Conservation (phyloP, 2,329 filamentous ascomycete genomes). For the Dactylonectria estremocensis region DNA sequence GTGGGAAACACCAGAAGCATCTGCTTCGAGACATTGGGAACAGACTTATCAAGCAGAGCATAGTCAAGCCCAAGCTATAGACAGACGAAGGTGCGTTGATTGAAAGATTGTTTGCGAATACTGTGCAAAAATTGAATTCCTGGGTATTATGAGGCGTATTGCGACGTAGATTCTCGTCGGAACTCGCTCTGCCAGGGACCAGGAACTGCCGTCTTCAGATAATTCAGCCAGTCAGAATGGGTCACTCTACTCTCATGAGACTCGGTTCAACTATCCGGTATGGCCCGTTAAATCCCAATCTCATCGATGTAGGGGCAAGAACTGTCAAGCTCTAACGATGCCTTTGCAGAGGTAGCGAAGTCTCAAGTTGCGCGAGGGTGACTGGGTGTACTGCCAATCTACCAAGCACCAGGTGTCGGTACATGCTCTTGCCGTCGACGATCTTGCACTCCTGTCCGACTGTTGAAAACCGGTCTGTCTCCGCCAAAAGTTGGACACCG, state of each 20-base stretch:
- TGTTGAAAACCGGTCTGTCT: background rate
- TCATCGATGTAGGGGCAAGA: too few relatives aligned
- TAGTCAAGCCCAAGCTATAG: constrained; percentile 16
- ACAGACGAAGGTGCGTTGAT: background rate
- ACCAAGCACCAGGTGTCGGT: background rate
- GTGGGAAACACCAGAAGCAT: constrained; percentile 65
- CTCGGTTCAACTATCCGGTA: too few relatives aligned
- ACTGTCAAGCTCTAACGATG: too few relatives aligned
- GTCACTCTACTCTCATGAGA: too few relatives aligned
- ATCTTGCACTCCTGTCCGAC: background rate
- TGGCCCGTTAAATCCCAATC: too few relatives aligned
- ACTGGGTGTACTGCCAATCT: constrained; percentile 4
- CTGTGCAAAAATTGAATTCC: too few relatives aligned
- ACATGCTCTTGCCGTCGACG: constrained; percentile 1
- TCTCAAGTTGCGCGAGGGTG: constrained; percentile 4
- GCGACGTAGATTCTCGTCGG: too few relatives aligned
- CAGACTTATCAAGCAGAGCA: constrained; percentile 9
- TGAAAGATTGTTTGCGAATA: too few relatives aligned
- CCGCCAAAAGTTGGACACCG: background rate
- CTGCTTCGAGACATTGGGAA: constrained; percentile 17
- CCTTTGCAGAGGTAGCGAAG: background rate
- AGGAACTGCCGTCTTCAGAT: too few relatives aligned
- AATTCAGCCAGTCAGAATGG: too few relatives aligned
- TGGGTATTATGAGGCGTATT: too few relatives aligned
- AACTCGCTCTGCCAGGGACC: too few relatives aligned